These are phyloP conservation scores for Aspergillus carlsbadensis DNA, from an alignment of 495 filamentous ascomycete genomes.

Conservation along the genomic window DNA sequence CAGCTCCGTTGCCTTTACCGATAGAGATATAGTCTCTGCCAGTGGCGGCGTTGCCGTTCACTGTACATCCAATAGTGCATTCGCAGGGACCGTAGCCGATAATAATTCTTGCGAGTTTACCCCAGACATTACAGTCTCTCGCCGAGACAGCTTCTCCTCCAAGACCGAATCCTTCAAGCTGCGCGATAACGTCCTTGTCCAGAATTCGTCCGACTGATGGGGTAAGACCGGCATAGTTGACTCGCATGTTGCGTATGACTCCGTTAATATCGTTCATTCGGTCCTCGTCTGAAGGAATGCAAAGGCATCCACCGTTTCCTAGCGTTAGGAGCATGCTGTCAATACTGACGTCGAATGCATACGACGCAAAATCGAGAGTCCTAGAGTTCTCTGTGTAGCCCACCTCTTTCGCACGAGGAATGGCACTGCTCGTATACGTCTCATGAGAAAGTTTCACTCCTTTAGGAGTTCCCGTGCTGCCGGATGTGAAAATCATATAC, in stretches of 20 bases:
- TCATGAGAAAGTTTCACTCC: constrained; percentile 53
- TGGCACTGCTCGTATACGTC: constrained; percentile 41
- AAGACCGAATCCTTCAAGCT: constrained; percentile 45
- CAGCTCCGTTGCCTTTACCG: constrained; percentile 37
- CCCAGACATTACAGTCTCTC: constrained; percentile 40
- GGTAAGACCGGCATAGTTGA: constrained; percentile 49
- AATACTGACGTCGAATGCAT: constrained; percentile 49
- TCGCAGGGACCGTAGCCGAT: constrained; percentile 54
- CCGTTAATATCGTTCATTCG: constrained; percentile 48
- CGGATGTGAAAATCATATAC: constrained; percentile 53
- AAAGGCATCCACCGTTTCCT: constrained; percentile 47
- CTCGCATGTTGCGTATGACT: constrained; percentile 42
- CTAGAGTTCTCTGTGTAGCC: constrained; percentile 36
- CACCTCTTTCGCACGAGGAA: constrained; percentile 36
- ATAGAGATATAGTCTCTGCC: constrained; percentile 39
- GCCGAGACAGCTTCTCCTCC: constrained; percentile 51
- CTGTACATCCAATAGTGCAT: constrained; percentile 46
- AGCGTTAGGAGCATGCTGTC: constrained; percentile 47
- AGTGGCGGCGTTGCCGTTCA: constrained; percentile 42
- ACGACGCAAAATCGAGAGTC: constrained; percentile 46
- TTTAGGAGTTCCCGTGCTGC: constrained; percentile 55
- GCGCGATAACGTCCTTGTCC: constrained; percentile 43
- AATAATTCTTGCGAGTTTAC: constrained; percentile 38
- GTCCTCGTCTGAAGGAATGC: constrained; percentile 50
- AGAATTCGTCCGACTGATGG: constrained; percentile 50